Conservation (phyloP, 139 green algal genomes). For the Chlamydomonas sp. region DNA sequence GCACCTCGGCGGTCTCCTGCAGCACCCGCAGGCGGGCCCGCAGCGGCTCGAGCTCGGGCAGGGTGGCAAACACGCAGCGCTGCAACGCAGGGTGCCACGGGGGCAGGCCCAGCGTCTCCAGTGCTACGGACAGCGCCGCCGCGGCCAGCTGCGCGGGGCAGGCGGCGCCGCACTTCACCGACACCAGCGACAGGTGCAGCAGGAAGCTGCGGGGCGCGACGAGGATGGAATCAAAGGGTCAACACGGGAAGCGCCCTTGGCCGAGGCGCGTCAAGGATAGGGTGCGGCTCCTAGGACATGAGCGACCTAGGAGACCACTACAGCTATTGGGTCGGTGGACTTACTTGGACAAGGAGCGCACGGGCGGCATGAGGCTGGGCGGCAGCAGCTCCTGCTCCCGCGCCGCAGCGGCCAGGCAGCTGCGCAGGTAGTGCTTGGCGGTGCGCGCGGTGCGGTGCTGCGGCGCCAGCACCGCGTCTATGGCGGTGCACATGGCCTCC, state of each 20-base stretch:
- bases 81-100: background rate
- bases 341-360: background rate
- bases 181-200: constrained; percentile 26
- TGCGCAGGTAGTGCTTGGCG: background rate
- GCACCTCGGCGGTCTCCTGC: background rate
- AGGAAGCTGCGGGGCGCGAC: background rate
- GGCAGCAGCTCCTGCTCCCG: background rate
- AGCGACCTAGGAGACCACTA: no score
- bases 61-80: no score
- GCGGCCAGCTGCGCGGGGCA: background rate
- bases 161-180: background rate
- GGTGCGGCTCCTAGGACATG: no score
- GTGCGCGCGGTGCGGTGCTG: background rate
- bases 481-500: background rate
- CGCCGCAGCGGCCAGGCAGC: background rate
- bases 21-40: background rate
- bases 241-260: no score
- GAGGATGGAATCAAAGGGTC: no score
- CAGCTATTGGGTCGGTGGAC: no score
- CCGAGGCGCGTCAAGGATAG: no score
- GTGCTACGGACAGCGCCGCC: constrained; percentile 13
- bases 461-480: background rate
- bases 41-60: background rate
- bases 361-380: no score
- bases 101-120: background rate